Percentiles rank a stretch among this genome's conserved stretches.
These are phyloP conservation scores for Anthoceros angustus DNA, from an alignment of 225 moss, liverwort and hornwort species.

Conservation along the genomic window DNA sequence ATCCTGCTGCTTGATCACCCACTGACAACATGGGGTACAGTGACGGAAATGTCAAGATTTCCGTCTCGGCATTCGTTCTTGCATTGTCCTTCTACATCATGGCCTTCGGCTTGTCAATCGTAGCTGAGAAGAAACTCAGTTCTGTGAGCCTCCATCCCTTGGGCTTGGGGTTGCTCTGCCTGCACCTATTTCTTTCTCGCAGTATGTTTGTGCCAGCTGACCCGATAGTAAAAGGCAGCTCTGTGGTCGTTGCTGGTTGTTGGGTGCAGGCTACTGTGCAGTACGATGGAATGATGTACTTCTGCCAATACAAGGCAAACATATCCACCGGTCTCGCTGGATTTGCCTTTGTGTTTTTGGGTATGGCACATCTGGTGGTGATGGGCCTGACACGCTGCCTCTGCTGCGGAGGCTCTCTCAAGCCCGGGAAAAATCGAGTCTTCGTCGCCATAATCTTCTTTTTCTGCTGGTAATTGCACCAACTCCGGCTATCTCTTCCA, in stretches of 20 bases:
- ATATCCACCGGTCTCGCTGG: background rate
- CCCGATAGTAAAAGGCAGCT: no score
- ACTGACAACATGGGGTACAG: background rate
- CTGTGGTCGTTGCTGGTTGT: background rate
- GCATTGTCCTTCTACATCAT: background rate
- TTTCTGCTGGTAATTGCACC: background rate
- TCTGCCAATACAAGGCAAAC: background rate
- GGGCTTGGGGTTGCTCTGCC: background rate
- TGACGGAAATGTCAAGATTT: background rate
- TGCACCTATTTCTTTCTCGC: background rate
- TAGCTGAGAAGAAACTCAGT: background rate
- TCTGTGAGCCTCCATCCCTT: background rate
- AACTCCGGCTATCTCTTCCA: no score
- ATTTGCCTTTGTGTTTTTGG: background rate
- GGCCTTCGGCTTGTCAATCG: background rate
- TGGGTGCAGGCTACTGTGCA: background rate
- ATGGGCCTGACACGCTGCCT: conserved; percentile 3
- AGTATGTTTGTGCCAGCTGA: no score
- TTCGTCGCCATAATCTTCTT: background rate
- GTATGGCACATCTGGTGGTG: conserved; percentile 1
- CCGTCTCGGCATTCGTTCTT: background rate
- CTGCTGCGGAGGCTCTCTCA: background rate
- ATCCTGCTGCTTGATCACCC: no score
- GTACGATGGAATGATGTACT: background rate
- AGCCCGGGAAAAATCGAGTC: background rate